Conservation (phyloP, 495 filamentous ascomycete genomes). For the Staphylotrichum longicolle region DNA sequence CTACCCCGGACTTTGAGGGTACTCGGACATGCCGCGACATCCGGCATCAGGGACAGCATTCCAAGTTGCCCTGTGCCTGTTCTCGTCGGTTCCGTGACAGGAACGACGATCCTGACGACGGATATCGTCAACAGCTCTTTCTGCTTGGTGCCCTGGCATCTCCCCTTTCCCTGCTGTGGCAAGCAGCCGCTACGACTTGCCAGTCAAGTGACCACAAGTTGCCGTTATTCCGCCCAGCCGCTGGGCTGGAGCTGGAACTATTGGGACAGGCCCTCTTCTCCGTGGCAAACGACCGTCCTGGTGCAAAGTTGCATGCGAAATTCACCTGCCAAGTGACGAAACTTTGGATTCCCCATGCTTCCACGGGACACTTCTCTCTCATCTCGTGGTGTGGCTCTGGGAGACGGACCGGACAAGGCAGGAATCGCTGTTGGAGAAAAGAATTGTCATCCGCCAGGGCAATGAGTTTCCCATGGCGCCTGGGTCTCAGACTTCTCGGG, state of each 20-base stretch:
- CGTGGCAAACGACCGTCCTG: slow-evolving; percentile 1
- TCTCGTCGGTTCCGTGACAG: too few relatives aligned
- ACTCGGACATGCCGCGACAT: background rate
- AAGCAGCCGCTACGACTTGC: background rate
- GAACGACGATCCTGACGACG: background rate
- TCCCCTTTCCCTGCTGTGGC: background rate
- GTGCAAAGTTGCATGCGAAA: background rate
- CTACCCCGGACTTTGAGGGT: background rate
- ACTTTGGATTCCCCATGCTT: background rate
- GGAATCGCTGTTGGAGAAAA: too few relatives aligned
- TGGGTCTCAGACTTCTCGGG: background rate
- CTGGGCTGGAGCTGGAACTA: background rate
- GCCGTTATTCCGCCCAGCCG: background rate
- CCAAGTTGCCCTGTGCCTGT: background rate
- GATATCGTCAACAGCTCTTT: background rate
- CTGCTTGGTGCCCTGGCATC: background rate
- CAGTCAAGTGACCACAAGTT: background rate
- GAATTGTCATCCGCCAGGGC: too few relatives aligned
- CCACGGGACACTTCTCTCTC: background rate
- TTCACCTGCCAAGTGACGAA: background rate
- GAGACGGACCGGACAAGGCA: too few relatives aligned
- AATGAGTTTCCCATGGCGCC: background rate
- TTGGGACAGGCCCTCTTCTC: background rate
- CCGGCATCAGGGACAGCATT: background rate
- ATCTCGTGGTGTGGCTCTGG: too few relatives aligned